phyloP scores from a whole-genome alignment of 495 filamentous ascomycete species.

The Hypoxylon intermedium region DNA sequence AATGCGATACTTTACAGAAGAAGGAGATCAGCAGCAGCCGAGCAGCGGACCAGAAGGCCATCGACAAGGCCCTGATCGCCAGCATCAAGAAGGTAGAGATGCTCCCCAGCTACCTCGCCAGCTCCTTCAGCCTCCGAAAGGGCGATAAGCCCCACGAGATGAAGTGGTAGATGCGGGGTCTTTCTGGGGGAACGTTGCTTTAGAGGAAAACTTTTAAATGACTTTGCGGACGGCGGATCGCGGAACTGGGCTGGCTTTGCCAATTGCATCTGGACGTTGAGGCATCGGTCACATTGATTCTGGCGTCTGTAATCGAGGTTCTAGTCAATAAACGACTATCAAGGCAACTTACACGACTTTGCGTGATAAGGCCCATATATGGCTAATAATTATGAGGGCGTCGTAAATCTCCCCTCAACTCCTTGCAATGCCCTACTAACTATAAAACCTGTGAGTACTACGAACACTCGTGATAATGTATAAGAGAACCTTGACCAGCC shows the following conservation, averaged over 20 bases:
- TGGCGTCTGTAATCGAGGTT: slow-evolving; percentile 67
- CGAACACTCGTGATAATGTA: too few species aligned
- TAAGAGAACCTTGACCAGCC: too few species aligned
- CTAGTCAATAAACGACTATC: slow-evolving; percentile 59
- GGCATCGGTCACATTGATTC: slow-evolving; percentile 62
- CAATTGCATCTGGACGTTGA: slow-evolving; percentile 65
- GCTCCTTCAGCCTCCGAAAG: slow-evolving; percentile 94
- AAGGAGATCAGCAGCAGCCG: slow-evolving; percentile 89
- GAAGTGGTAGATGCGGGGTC: slow-evolving; percentile 70
- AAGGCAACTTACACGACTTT: slow-evolving; percentile 26
- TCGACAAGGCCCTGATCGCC: slow-evolving; percentile 90
- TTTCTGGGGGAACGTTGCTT: slow-evolving; percentile 41
- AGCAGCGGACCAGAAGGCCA: slow-evolving; percentile 93
- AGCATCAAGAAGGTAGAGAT: slow-evolving; percentile 95
- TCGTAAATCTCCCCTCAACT: too few species aligned
- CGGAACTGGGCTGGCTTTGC: slow-evolving; percentile 58
- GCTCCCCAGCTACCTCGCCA: slow-evolving; percentile 86
- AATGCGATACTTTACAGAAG: slow-evolving; percentile 70
- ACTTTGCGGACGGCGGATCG: slow-evolving; percentile 50
- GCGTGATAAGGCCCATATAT: too few species aligned
- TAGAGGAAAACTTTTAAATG: slow-evolving; percentile 44
- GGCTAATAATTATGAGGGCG: too few species aligned
- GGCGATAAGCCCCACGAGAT: slow-evolving; percentile 99
- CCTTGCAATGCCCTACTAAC: too few species aligned
- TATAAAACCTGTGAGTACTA: too few species aligned